Base-by-base conservation (phyloP, 2,329 filamentous ascomycete species). In the Alternaria solani region DNA sequence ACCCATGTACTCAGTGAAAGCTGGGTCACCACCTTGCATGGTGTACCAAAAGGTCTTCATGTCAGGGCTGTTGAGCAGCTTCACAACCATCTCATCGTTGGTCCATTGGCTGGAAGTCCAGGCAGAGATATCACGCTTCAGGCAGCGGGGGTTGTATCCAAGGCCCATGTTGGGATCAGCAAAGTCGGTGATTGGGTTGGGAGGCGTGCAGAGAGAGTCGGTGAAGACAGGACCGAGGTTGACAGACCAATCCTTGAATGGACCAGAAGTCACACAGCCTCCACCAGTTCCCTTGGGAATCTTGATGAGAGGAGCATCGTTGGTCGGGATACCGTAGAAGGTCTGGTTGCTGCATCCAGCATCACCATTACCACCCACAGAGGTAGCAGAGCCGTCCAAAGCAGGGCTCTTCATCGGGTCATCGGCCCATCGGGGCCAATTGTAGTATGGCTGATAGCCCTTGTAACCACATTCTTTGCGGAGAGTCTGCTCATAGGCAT, bases 321-420 rank as follows among this genome's bases (percentile, higher is more conserved):
- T 70, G 4, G 64, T 64, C 0, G 73, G 73, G 11, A 74, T 71
- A 23, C 68, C 68, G 38, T 69, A 69, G 11, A 60, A 68, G 3
- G 69, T 70, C 51, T 72, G 69, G 39, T 69, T 72, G 25, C 61
- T 62, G 53, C 69, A 72, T 12, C 65, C 69, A 34, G 58, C 38
- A 4, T 60, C 75, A 41, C 84, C 84, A 53, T 86, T 83, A 23
- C 84, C 83, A 34, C 80, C 55, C 53, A 76, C 60, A 3, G 80
- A 77, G 51, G 81, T 83, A 41, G 79, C 81, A 61, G 81, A 83
- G 46, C 86, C 86, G 63, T 86, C 84, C 61, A 88, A 86, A 42
- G 86, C 69, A 26, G 84, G 82, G 3, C 84, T 85, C 57, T 81
- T 78, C 63, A 51, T 49, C 2, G 72, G 73, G 42, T 74, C 63